Conservation (phyloP, 1,284 basidiomycete genomes). For the Papiliotrema terrestris region DNA sequence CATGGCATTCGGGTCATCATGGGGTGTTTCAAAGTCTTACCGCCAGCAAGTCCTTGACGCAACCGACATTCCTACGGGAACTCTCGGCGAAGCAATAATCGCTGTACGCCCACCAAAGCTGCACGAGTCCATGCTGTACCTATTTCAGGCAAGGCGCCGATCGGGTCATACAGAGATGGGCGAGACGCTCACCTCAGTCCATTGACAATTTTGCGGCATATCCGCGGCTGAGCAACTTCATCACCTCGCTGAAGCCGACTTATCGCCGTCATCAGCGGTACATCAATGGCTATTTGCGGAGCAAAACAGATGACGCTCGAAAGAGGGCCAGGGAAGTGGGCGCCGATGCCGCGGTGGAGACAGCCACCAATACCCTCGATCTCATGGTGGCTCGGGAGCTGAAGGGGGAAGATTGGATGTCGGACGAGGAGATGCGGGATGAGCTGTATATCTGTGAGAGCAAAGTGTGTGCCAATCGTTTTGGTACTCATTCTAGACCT, state of each 20-base stretch:
- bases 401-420: constrained; percentile 23
- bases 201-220: constrained; percentile 21
- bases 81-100: constrained; percentile 17
- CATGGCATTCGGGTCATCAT: constrained; percentile 32
- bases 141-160: background rate
- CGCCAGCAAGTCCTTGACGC: constrained; percentile 7
- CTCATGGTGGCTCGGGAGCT: constrained; percentile 27
- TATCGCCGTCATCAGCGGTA: constrained; percentile 12
- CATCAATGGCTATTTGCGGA: constrained; percentile 16
- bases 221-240: constrained; percentile 16
- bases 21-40: constrained; percentile 14
- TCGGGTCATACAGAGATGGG: constrained; percentile 3
- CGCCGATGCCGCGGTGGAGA: constrained; percentile 19
- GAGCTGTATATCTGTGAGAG: constrained; percentile 32
- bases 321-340: constrained; percentile 14
- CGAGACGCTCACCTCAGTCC: constrained; percentile 9
- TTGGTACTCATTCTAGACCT: constrained; percentile 14
- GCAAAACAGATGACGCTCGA: constrained; percentile 16
- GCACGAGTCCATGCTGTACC: constrained; percentile 2
- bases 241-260: constrained; percentile 13
- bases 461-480: background rate
- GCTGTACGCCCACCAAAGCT: background rate
- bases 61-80: background rate
- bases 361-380: constrained; percentile 34
- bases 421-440: constrained; percentile 28